phyloP scores from a whole-genome alignment of 371 early-diverging fungal genomes.

The Mortierella sp. region DNA sequence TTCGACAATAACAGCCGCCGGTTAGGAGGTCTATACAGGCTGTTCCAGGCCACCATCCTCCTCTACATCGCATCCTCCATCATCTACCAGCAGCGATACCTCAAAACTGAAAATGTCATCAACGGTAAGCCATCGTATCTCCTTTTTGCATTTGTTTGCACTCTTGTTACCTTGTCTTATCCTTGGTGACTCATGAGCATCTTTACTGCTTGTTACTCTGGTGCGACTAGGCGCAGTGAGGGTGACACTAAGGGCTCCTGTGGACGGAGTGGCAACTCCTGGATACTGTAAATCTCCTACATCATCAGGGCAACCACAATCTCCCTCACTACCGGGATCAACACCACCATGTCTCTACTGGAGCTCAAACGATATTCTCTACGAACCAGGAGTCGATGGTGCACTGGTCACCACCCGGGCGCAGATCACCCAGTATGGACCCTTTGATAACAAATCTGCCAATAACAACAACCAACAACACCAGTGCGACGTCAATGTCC shows the following conservation, averaged over 20 bases:
- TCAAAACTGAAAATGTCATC: constrained; percentile 49
- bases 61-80: constrained; percentile 49
- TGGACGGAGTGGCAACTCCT: constrained; percentile 27
- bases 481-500: constrained; percentile 44
- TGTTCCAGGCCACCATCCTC: constrained; percentile 52
- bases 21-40: constrained; percentile 47
- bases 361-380: constrained; percentile 50
- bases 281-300: constrained; percentile 29
- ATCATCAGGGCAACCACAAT: background rate
- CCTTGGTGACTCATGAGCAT: too few relatives aligned
- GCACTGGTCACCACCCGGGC: constrained; percentile 59
- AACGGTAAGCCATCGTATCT: constrained; percentile 20
- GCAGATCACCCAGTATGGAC: constrained; percentile 38
- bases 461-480: background rate
- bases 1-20: constrained; percentile 33
- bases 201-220: too few relatives aligned
- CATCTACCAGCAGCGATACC: constrained; percentile 50
- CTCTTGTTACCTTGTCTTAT: background rate
- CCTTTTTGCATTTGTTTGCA: background rate
- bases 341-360: constrained; percentile 41
- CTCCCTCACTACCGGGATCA: background rate
- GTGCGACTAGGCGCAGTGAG: constrained; percentile 49
- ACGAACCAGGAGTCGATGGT: constrained; percentile 46
- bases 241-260: constrained; percentile 48
- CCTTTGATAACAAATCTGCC: constrained; percentile 27